phyloP scores from a whole-genome alignment of 805 yeast species.

The Yarrowia keelungensis region DNA sequence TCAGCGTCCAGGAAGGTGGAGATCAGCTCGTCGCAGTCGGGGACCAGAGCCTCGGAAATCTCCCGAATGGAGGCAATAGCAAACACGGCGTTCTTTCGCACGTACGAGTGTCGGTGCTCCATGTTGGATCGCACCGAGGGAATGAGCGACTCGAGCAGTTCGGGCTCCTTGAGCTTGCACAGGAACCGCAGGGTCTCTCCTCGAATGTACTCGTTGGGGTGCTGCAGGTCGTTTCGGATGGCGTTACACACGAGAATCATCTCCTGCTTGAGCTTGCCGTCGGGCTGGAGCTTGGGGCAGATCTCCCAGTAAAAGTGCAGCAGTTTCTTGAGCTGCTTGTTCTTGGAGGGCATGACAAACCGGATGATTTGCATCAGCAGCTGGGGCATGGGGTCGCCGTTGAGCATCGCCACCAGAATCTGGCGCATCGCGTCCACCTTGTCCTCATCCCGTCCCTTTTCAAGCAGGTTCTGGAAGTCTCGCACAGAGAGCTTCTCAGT shows the following conservation, averaged over 20 bases:
- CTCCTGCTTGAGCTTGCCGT: slow-evolving; percentile 94
- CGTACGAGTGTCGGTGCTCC: slow-evolving; percentile 97
- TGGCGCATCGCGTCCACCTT: slow-evolving; percentile 90
- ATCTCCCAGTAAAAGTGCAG: slow-evolving; percentile 97
- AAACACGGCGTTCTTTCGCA: slow-evolving; percentile 94
- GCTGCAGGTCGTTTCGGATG: slow-evolving; percentile 95
- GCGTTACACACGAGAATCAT: slow-evolving; percentile 99
- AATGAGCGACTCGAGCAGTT: slow-evolving; percentile 91
- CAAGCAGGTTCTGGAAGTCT: slow-evolving; percentile 79
- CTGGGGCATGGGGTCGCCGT: slow-evolving; percentile 92
- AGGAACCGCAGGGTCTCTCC: slow-evolving; percentile 94
- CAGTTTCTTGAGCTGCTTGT: slow-evolving; percentile 89
- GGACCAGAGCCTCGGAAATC: slow-evolving; percentile 85
- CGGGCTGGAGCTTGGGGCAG: slow-evolving; percentile 86
- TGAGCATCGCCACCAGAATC: slow-evolving; percentile 83
- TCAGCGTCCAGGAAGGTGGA: slow-evolving; percentile 76
- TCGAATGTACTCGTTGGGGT: slow-evolving; percentile 95
- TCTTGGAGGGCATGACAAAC: slow-evolving; percentile 94
- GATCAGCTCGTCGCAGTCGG: slow-evolving; percentile 92
- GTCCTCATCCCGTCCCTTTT: slow-evolving; percentile 86
- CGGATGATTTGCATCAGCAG: slow-evolving; percentile 95
- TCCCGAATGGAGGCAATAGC: slow-evolving; percentile 83
- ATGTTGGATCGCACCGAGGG: slow-evolving; percentile 90
- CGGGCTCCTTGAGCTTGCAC: slow-evolving; percentile 89
- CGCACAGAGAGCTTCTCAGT: slow-evolving; percentile 58